phyloP scores from a whole-genome alignment of 164 flowering plant species.

The Chimonanthus salicifolius region DNA sequence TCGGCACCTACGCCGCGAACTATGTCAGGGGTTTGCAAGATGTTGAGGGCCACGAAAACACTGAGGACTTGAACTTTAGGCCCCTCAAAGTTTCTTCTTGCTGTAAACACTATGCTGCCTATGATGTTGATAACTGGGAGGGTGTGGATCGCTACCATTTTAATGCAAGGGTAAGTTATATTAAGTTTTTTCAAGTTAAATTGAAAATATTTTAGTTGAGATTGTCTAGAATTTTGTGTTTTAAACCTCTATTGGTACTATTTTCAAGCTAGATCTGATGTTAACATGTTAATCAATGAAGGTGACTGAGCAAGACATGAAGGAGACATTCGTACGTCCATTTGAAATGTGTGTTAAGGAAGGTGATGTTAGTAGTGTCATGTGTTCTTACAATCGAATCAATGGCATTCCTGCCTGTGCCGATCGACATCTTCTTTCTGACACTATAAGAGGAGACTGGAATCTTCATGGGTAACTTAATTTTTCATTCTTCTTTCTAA shows the following conservation, averaged over 20 bases:
- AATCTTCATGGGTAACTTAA: too few species aligned
- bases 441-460: conserved; percentile 18
- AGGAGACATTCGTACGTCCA: conserved; percentile 6
- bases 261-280: too few species aligned
- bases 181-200: conserved; percentile 34
- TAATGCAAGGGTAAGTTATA: conserved; percentile 17
- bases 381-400: conserved; percentile 5
- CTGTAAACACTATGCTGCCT: too few species aligned
- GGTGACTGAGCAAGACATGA: conserved; percentile 11
- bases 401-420: conserved; percentile 8
- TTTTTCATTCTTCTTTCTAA: conserved; percentile 11
- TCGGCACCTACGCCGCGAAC: conserved; percentile 37
- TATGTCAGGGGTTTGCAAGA: too few species aligned
- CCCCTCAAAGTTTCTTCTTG: too few species aligned
- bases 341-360: conserved; percentile 9
- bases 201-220: too few species aligned
- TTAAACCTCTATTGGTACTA: too few species aligned
- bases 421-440: conserved; percentile 34
- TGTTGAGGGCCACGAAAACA: too few species aligned
- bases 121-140: too few species aligned
- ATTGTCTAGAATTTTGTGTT: too few species aligned
- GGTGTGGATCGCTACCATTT: too few species aligned
- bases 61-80: too few species aligned
- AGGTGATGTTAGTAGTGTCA: conserved; percentile 10
- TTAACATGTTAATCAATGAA: neutral